phyloP scores from a whole-genome alignment of 192 early-diverging fungal species.

The Coemansia pectinata region DNA sequence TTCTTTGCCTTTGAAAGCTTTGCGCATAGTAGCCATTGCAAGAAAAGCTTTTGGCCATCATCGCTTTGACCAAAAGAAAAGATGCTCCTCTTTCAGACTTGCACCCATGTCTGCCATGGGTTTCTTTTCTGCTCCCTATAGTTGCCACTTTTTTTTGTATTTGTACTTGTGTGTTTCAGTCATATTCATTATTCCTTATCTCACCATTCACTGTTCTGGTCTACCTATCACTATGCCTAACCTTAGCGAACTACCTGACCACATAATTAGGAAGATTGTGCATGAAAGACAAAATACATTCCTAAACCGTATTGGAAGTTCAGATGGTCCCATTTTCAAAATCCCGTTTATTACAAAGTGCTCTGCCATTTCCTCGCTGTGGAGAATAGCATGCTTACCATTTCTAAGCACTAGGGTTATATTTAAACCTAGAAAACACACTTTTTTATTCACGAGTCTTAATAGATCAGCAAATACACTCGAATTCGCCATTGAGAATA shows the following conservation, averaged over 20 bases:
- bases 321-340: neutral
- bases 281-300: neutral
- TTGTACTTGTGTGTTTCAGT: neutral
- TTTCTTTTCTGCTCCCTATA: neutral
- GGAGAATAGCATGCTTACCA: neutral
- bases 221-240: neutral
- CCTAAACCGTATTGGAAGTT: neutral
- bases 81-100: neutral
- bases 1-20: neutral
- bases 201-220: neutral
- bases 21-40: neutral
- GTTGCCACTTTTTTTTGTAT: neutral
- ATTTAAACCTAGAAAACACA: neutral
- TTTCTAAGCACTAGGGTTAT: neutral
- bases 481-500: neutral
- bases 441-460: too few species aligned
- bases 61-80: neutral
- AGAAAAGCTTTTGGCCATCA: neutral
- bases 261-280: neutral
- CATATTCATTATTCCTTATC: neutral
- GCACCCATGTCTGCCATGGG: neutral
- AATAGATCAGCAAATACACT: neutral
- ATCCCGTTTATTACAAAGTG: neutral
- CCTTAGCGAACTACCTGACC: neutral
- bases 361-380: neutral